Base-by-base conservation (phyloP, 2,329 filamentous ascomycete genomes). In the Neoscytalidium dimidiatum region DNA sequence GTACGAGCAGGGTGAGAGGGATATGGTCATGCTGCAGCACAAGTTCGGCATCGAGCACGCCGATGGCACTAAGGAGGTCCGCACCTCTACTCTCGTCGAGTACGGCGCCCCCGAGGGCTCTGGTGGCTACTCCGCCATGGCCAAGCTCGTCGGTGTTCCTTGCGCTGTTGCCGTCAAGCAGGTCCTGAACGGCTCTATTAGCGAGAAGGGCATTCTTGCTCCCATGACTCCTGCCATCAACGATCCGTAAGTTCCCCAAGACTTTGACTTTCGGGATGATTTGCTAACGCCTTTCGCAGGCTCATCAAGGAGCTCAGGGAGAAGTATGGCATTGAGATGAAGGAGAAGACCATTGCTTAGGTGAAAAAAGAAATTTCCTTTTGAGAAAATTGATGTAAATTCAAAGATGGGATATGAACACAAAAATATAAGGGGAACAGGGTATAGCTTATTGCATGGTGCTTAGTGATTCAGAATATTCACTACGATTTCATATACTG, bases 31-130 rank as follows among this genome's bases (percentile, higher is more conserved):
- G 81, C 85, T 92, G 33, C 90, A 92, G 82, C 90, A 92, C 83
- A 90, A 88, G 81, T 96, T 96, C 77, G 88, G 89, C 76, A 92
- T 96, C 70, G 91, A 95, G 84, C 83, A 90, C 80, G 88, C 89
- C 79, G 90, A 95, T 75, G 92, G 92, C 72, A 86, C 81, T 75
- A 86, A 85, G 77, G 88, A 96, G 82, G 92, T 88, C 49, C 84
- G 89, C 68, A 94, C 91, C 26, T 92, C 89, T 46, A 97, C 93
- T 1, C 86, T 97, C 17, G 85, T 83, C 74, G 92, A 96, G 76
- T 94, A 96, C 78, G 93, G 92, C 76, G 88, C 88, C 73, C 89
- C 90, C 65, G 85, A 87, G 70, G 91, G 90, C 35, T 61, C 90
- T 65, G 85, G 87, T 69, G 91, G 90, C 43, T 96, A 94, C 82